Conservation (phyloP, 345 rosid species). For the Theobroma cacao region DNA sequence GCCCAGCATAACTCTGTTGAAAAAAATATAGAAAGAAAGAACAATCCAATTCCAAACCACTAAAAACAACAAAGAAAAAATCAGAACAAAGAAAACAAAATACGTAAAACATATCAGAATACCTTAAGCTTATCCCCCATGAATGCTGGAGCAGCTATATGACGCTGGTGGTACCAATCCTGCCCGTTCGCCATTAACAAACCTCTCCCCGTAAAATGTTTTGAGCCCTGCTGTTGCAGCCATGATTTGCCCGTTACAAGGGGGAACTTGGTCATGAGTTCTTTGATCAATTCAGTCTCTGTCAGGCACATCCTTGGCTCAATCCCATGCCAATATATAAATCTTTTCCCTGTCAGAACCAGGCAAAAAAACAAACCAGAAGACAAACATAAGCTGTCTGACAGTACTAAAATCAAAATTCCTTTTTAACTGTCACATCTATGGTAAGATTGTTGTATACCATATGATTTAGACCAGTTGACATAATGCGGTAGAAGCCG, state of each 20-base stretch:
- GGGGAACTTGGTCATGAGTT: slow-evolving; percentile 64
- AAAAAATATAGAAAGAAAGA: neutral
- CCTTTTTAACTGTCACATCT: neutral
- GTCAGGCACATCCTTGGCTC: slow-evolving; percentile 87
- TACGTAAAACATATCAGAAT: neutral
- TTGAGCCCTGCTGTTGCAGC: slow-evolving; percentile 87
- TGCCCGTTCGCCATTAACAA: slow-evolving; percentile 73
- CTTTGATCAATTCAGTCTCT: slow-evolving; percentile 77
- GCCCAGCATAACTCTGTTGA: slow-evolving; percentile 61
- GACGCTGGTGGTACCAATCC: slow-evolving; percentile 66
- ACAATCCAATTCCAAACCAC: neutral
- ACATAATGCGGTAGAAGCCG: slow-evolving; percentile 90
- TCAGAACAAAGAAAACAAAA: too few relatives aligned
- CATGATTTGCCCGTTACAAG: slow-evolving; percentile 80
- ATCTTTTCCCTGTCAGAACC: slow-evolving; percentile 80
- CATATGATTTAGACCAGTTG: slow-evolving; percentile 75
- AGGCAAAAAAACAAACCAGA: too few relatives aligned
- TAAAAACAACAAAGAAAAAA: neutral
- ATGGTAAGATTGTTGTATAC: slow-evolving; percentile 25
- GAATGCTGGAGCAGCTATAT: slow-evolving; percentile 56
- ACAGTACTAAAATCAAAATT: neutral
- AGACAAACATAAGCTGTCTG: neutral
- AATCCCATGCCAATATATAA: slow-evolving; percentile 78
- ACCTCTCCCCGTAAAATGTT: slow-evolving; percentile 83
- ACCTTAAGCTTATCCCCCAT: slow-evolving; percentile 63